Base-by-base conservation (phyloP, 345 rosid genomes). In the Murraya paniculata region DNA sequence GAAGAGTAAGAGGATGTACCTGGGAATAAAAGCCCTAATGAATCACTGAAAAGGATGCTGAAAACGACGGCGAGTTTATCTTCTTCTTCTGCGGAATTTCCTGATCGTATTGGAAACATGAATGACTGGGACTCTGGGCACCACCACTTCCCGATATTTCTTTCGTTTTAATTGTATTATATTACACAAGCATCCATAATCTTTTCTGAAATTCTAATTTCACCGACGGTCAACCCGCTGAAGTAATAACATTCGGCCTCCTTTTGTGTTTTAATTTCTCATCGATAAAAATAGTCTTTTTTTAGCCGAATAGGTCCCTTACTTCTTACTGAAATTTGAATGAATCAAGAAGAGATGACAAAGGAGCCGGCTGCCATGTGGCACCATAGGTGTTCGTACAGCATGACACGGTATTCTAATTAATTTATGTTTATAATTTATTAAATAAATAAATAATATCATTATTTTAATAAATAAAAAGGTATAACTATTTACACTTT, bases 361-460 rank as follows among this genome's bases (percentile, higher is more conserved):
- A 11, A 41, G 1, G 16, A 16, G 0, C 1, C 7, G 2, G 39
- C 2, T 31, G 33, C 2, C 33, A 31, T 3, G 39, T 7, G 9
- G 9, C 39, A 6, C 39, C 1, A 0, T 2, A 36, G 1, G 50
- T 11, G 16, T 41, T 41, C 0, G 4, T 41, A 41, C 50, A 41
- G 2, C 1, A 11, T 41, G 1, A 0, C 4, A 11, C 0, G 13
- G 16, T 0, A 9, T n/a, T n/a, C n/a, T n/a, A n/a, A n/a, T n/a
- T n/a, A n/a, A n/a, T n/a, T n/a, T n/a, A n/a, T n/a, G n/a, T n/a
- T n/a, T n/a, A n/a, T n/a, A n/a, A n/a, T n/a, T n/a, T n/a, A n/a
- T n/a, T n/a, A n/a, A n/a, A n/a, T n/a, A n/a, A n/a, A n/a, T n/a
- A n/a, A n/a, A n/a, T n/a, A n/a, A n/a, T n/a, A n/a, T n/a, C n/a